Base-by-base conservation (phyloP, 768 basidiomycete species). In the Mycena vitilis region DNA sequence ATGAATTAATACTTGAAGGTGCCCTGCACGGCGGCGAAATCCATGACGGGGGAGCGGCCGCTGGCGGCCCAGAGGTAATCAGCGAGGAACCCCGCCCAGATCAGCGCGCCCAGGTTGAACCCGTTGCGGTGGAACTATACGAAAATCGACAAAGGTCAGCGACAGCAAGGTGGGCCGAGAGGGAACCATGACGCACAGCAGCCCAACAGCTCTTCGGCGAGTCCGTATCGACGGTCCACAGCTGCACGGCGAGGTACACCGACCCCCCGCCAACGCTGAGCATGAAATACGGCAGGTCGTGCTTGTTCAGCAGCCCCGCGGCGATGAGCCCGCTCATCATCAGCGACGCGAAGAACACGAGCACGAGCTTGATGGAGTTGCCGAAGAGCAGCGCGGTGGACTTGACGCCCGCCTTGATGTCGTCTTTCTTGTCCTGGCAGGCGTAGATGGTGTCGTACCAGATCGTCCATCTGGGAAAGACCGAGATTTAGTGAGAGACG, bases 341-440 rank as follows among this genome's bases (percentile, higher is more conserved):
- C 2, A 73, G 18, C 12, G 62, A 51, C 0, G 74, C 78, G 68
- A 90, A 86, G 25, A 77, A 65, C 15, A 81, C 72, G 18, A 89
- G 80, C 60, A 89, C 79, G 3, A 80, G 78, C 42, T 81, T 78
- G 30, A 86, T 80, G 37, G 78, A 73, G 16, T 76, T 73, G 22
- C 84, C 87, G 74, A 90, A 90, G n/a, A 89, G 81, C 16, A 90
- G 77, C 0, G 89, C 88, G 53, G 88, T 90, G 2, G 88, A 89
- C 75, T 88, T 88, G 57, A 91, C 86, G 44, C 87, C 87, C 18
- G 84, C 88, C 51, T 81, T 77, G 25, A 85, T 75, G 71, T 91
- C 89, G 78, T 90, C 89, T 36, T 77, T 75, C 67, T 86, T 87
- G 74, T 90, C 89, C 65, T 79, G 81, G 73, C 88, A 88, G 6